phyloP scores from a whole-genome alignment of 2,329 filamentous ascomycete species.

The Penicillium capsulatum region DNA sequence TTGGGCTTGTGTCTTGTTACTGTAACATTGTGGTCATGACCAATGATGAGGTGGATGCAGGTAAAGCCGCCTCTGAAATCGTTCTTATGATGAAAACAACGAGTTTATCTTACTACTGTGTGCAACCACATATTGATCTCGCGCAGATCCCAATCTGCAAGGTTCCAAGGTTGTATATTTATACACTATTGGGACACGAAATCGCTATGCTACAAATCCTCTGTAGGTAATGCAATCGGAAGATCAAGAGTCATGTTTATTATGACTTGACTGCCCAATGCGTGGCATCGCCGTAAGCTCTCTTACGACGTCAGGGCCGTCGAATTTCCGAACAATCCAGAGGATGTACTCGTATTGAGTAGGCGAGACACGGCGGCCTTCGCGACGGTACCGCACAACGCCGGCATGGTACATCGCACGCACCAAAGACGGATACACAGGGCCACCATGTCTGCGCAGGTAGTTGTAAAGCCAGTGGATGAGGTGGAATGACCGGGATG shows the following conservation, averaged over 20 bases:
- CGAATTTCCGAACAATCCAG: slow-evolving; percentile 40
- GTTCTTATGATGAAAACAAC: no score
- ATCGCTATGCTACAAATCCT: no score
- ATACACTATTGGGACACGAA: no score
- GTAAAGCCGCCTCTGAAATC: no score
- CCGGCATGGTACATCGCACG: slow-evolving; percentile 51
- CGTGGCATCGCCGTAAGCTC: slow-evolving; percentile 20
- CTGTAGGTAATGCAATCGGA: no score
- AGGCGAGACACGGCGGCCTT: slow-evolving; percentile 32
- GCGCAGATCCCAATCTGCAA: no score
- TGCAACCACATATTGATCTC: no score
- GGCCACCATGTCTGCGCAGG: slow-evolving; percentile 41
- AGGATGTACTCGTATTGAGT: slow-evolving; percentile 44
- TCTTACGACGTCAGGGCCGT: slow-evolving; percentile 42
- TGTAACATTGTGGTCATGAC: slow-evolving; percentile 11
- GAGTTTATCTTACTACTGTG: not conserved
- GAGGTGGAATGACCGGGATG: slow-evolving; percentile 43
- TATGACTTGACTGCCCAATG: slow-evolving; percentile 12
- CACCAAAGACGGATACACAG: slow-evolving; percentile 42
- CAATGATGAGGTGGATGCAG: not conserved
- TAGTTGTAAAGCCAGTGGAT: slow-evolving; percentile 48
- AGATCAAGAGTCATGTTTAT: not conserved
- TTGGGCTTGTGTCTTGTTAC: slow-evolving; percentile 9
- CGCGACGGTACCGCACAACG: slow-evolving; percentile 42
- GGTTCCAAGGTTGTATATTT: no score